phyloP scores from a whole-genome alignment of 164 flowering plant species.

The Vitis rotundifolia region DNA sequence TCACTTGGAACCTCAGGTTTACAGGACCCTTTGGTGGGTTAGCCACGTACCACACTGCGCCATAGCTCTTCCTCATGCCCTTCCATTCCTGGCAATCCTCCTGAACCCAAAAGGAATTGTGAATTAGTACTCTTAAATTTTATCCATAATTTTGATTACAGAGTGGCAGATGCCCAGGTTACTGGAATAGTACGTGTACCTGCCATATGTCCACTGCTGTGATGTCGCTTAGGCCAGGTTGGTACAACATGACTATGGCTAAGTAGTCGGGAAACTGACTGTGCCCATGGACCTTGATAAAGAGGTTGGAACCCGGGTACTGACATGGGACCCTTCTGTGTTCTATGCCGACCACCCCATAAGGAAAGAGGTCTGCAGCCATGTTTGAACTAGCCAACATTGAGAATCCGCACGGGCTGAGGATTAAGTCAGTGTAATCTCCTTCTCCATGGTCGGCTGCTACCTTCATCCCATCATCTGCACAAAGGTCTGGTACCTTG shows the following conservation, averaged over 20 bases:
- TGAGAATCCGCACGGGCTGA: slow-evolving; percentile 57
- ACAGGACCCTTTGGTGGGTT: slow-evolving; percentile 55
- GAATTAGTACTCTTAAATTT: too few relatives aligned
- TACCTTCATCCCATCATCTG: slow-evolving; percentile 52
- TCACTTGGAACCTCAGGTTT: slow-evolving; percentile 53
- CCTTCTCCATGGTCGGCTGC: slow-evolving; percentile 88
- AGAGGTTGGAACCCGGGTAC: slow-evolving; percentile 47
- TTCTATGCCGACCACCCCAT: slow-evolving; percentile 78
- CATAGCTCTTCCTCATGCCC: slow-evolving; percentile 66
- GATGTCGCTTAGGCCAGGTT: slow-evolving; percentile 55
- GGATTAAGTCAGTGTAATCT: slow-evolving; percentile 77
- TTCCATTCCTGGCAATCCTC: slow-evolving; percentile 74
- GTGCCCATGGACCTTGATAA: slow-evolving; percentile 61
- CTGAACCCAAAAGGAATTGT: slow-evolving; percentile 21
- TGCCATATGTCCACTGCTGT: slow-evolving; percentile 60
- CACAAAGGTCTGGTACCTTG: slow-evolving; percentile 54
- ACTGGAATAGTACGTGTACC: slow-evolving; percentile 33
- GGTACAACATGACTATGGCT: slow-evolving; percentile 62
- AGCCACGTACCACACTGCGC: slow-evolving; percentile 53
- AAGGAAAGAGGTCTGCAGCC: slow-evolving; percentile 42
- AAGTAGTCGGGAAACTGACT: slow-evolving; percentile 68
- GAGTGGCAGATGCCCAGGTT: too few relatives aligned
- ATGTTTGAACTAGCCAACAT: slow-evolving; percentile 46
- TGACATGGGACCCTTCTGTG: slow-evolving; percentile 66
- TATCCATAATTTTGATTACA: too few relatives aligned